These are phyloP conservation scores for Starmerella stellata DNA, from an alignment of 805 yeast species.

Conservation along the genomic window DNA sequence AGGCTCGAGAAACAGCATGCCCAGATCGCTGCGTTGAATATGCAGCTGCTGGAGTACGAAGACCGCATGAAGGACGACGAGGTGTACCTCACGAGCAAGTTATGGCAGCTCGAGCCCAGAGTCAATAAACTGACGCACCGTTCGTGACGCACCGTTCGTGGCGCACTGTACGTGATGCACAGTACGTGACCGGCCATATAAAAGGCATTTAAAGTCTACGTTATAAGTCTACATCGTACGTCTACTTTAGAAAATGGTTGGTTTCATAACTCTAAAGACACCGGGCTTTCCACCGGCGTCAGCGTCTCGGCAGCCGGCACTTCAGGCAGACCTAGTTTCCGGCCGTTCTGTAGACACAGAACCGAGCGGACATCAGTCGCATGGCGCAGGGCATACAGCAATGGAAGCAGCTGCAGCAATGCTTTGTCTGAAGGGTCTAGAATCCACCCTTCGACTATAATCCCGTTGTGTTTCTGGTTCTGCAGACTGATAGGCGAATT, in stretches of 20 bases:
- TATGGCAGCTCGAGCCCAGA: background rate
- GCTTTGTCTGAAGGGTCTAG: constrained; percentile 86
- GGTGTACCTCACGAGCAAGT: background rate
- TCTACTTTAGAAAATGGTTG: background rate
- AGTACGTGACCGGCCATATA: too few relatives aligned
- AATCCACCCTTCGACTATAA: constrained; percentile 93
- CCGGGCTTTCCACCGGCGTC: background rate
- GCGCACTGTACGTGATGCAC: too few relatives aligned
- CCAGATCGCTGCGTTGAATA: background rate
- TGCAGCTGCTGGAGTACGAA: background rate
- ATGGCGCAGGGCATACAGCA: constrained; percentile 54
- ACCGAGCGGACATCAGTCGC: constrained; percentile 72
- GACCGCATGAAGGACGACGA: background rate
- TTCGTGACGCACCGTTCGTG: too few relatives aligned
- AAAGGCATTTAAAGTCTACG: background rate
- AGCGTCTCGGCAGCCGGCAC: background rate
- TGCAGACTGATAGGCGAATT: constrained; percentile 86
- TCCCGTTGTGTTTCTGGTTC: constrained; percentile 69
- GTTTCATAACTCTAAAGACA: background rate
- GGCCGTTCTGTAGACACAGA: constrained; percentile 53
- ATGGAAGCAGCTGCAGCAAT: constrained; percentile 61
- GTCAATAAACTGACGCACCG: too few relatives aligned
- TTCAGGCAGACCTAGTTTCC: background rate
- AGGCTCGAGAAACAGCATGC: too few relatives aligned
- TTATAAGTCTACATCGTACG: background rate